These are phyloP conservation scores for Chloris gayana DNA, from an alignment of 176 grass and related monocot genomes.

Conservation along the genomic window DNA sequence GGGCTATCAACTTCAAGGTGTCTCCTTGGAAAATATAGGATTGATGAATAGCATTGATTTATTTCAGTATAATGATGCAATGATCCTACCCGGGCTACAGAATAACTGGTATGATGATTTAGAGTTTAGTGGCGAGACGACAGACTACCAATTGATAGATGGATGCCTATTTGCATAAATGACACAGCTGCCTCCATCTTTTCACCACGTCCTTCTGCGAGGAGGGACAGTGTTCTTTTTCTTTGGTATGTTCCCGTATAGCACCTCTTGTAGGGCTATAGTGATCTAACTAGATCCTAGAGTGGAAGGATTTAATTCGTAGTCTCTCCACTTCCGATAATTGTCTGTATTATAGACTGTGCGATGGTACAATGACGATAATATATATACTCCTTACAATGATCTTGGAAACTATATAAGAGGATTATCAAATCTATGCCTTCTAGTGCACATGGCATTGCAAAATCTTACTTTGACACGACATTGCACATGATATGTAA, in stretches of 20 bases:
- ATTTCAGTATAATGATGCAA: conserved; percentile 59
- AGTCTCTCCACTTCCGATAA: conserved; percentile 66
- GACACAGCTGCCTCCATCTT: conserved; percentile 19
- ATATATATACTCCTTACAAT: conserved; percentile 48
- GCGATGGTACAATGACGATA: conserved; percentile 36
- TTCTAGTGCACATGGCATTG: neutral
- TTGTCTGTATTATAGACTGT: conserved; percentile 67
- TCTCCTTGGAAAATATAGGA: conserved; percentile 77
- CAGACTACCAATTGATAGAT: conserved; percentile 67
- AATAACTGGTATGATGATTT: conserved; percentile 85
- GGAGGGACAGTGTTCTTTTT: conserved; percentile 50
- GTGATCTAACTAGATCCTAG: conserved; percentile 52
- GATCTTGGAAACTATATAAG: conserved; percentile 30
- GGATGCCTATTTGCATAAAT: conserved; percentile 82
- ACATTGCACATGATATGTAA: neutral
- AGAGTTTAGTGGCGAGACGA: conserved; percentile 53
- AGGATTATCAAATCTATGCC: conserved; percentile 26
- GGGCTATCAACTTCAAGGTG: conserved; percentile 62
- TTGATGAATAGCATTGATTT: conserved; percentile 70
- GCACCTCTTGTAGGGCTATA: conserved; percentile 49
- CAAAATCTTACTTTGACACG: conserved; percentile 12
- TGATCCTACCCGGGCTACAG: conserved; percentile 43
- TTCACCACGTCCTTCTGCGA: conserved; percentile 26
- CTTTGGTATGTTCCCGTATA: conserved; percentile 44
- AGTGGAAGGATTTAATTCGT: conserved; percentile 82